Base-by-base conservation (phyloP, 352 stramenopile genomes). In the Phytopythium delawarense region DNA sequence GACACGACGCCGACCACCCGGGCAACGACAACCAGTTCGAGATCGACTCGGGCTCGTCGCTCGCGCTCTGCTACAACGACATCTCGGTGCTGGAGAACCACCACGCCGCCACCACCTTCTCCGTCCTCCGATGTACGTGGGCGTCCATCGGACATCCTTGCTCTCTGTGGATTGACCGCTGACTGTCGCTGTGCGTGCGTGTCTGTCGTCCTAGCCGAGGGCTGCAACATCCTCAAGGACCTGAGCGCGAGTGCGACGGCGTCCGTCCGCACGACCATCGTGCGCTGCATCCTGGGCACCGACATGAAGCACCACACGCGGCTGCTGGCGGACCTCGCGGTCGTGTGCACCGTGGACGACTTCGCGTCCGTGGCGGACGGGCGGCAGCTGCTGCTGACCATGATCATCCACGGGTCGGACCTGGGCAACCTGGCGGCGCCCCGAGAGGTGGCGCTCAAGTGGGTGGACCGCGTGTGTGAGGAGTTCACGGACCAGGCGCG, bases 1-100 rank as follows among this genome's bases (percentile, higher is more conserved):
- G 86, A 0, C 90, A 97, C 64, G 90, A 97, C 45, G 73, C 92
- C 9, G 89, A 96, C 53, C 90, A 97, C 51, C 88, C 88, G 1
- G 89, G 88, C 15, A 91, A 94, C 63, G 87, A 93, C 72, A 97
- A 97, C 62, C 78, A 89, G 65, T 97, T 97, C 52, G 81, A 97
- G 65, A 76, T 96, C 28, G 83, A 92, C 59, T 89, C 82, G 8
- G 79, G 70, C 59, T 93, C 87, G 13, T 42, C 69, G 7, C 71
- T 97, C 15, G 89, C 90, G 8, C 69, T 96, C 16, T 89, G 81
- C 55, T 97, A 97, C 79, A 96, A 96, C 60, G 88, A 97, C 66
- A 80, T 88, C 15, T 94, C 85, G 4, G 90, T 97, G 25, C 75
- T 96, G 1, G 89, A 96, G 67, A 96, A 94, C 30, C 84, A 96